phyloP scores from a whole-genome alignment of 1,284 basidiomycete genomes.

The Ustilago esculenta region DNA sequence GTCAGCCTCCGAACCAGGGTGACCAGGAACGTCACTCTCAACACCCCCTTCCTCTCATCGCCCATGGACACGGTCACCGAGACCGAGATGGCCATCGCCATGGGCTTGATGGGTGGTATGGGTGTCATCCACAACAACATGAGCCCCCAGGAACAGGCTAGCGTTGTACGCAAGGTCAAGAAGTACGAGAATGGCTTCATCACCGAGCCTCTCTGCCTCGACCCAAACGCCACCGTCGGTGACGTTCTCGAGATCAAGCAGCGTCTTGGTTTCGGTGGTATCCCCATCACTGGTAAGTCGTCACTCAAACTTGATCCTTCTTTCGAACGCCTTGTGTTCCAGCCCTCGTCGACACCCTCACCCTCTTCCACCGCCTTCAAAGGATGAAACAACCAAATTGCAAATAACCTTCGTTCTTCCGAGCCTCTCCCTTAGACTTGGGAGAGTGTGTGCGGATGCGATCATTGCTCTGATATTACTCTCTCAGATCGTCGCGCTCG shows the following conservation, averaged over 20 bases:
- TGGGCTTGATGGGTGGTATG: constrained; percentile 80
- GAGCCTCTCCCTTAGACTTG: constrained; percentile 74
- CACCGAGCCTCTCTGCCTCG: constrained; percentile 82
- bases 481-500: background rate
- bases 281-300: constrained; percentile 90
- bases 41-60: constrained; percentile 95
- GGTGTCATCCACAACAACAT: constrained; percentile 99
- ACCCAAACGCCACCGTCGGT: constrained; percentile 81
- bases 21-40: constrained; percentile 89
- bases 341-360: background rate
- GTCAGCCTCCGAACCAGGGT: constrained; percentile 87
- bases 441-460: constrained; percentile 77
- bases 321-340: no score
- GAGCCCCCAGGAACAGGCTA: constrained; percentile 84
- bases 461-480: constrained; percentile 68
- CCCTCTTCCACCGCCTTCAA: constrained; percentile 1
- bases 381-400: constrained; percentile 47
- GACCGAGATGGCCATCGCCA: constrained; percentile 88
- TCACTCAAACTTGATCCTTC: background rate
- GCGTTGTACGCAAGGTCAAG: constrained; percentile 97
- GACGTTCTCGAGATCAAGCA: constrained; percentile 95
- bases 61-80: constrained; percentile 99
- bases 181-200: constrained; percentile 97
- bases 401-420: constrained; percentile 86
- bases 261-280: constrained; percentile 91